Evolutionary conservation across 2,329 filamentous ascomycete genomes (phyloP).

Genomic region (Fusarium secorum): DNA sequence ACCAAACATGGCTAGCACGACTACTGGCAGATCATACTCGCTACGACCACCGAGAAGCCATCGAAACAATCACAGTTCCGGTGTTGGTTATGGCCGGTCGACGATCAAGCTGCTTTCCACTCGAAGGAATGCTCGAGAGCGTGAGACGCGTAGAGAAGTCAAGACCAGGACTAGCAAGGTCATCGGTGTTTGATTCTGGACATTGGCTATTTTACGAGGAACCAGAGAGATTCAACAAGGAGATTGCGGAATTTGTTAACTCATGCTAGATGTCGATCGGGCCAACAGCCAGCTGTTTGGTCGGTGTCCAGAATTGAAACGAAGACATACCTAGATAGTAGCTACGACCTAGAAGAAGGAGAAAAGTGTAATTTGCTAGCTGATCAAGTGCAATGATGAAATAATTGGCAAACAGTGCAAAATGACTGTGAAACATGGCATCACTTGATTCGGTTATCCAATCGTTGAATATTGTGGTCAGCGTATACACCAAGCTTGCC

Average conservation of each 20-base stretch:
- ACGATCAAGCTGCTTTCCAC: slow-evolving; percentile 40
- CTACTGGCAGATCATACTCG: slow-evolving; percentile 41
- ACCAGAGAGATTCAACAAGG: slow-evolving; percentile 37
- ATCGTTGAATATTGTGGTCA: neutral
- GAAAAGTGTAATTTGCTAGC: neutral
- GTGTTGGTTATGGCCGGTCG: slow-evolving; percentile 40
- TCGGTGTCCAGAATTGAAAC: neutral
- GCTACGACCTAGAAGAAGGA: neutral
- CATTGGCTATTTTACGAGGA: slow-evolving; percentile 43
- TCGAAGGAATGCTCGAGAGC: slow-evolving; percentile 41
- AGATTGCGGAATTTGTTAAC: slow-evolving; percentile 35
- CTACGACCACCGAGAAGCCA: slow-evolving; percentile 40
- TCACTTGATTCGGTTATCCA: neutral
- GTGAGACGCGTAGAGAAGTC: slow-evolving; percentile 34
- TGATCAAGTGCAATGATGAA: neutral
- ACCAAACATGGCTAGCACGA: slow-evolving; percentile 40
- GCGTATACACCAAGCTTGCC: neutral
- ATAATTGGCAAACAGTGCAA: neutral
- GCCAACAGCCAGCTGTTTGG: neutral
- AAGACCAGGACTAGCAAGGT: slow-evolving; percentile 29
- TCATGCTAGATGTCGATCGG: slow-evolving; percentile 10
- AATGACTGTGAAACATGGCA: neutral
- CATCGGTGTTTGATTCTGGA: slow-evolving; percentile 38
- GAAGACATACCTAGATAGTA: neutral
- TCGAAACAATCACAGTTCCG: slow-evolving; percentile 38